Conservation (phyloP, 371 early-diverging fungal species). For the Actinomortierella ambigua region DNA sequence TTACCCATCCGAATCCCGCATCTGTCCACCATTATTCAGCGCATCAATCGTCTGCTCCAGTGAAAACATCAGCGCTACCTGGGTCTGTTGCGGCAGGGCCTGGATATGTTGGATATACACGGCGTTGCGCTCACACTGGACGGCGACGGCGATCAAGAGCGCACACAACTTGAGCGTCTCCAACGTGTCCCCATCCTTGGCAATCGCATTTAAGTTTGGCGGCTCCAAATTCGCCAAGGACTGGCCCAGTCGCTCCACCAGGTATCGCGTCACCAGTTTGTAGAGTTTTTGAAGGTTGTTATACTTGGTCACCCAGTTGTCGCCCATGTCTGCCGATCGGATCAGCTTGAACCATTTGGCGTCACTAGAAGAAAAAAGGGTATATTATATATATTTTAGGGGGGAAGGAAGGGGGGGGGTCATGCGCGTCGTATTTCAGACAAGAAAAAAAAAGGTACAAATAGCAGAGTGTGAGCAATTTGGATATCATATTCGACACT, state of each 20-base stretch:
- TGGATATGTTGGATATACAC: slow-evolving; percentile 84
- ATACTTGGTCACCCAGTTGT: slow-evolving; percentile 93
- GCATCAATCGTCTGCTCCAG: slow-evolving; percentile 68
- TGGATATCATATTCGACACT: too few relatives aligned
- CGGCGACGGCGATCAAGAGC: slow-evolving; percentile 83
- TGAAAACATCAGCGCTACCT: slow-evolving; percentile 85
- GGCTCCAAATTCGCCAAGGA: slow-evolving; percentile 57
- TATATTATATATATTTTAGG: too few relatives aligned
- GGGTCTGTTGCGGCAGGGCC: slow-evolving; percentile 65
- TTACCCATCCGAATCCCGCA: slow-evolving; percentile 40
- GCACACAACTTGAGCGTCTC: slow-evolving; percentile 84
- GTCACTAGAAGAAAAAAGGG: slow-evolving; percentile 60
- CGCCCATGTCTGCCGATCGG: slow-evolving; percentile 75
- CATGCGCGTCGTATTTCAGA: too few relatives aligned
- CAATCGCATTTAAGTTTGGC: slow-evolving; percentile 82
- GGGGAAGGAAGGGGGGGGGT: too few relatives aligned
- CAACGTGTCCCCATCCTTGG: slow-evolving; percentile 70
- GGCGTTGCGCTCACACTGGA: slow-evolving; percentile 80
- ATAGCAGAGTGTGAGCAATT: too few relatives aligned
- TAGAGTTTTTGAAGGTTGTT: slow-evolving; percentile 90
- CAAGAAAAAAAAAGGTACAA: too few relatives aligned
- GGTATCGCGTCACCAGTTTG: slow-evolving; percentile 82
- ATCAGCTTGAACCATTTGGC: slow-evolving; percentile 86
- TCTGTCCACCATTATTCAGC: slow-evolving; percentile 35
- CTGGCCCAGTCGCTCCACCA: slow-evolving; percentile 80